These are phyloP conservation scores for Cyclotella baltica DNA, from an alignment of 108 stramenopile species.

Conservation along the genomic window DNA sequence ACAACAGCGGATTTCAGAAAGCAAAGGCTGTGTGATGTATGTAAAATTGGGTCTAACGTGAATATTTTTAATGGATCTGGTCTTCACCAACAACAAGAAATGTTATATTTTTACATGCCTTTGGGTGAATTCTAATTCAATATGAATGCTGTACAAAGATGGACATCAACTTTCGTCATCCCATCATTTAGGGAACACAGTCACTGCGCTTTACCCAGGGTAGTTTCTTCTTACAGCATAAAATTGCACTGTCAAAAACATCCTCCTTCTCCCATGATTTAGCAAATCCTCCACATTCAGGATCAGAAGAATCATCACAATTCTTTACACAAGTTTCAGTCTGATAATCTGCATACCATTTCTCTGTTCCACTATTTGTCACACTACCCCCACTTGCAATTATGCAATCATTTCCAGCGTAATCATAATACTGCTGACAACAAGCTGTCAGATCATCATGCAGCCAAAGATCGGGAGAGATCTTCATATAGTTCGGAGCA, in stretches of 20 bases:
- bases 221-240: slow-evolving; percentile 16
- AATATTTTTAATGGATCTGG: too few relatives aligned
- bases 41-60: too few relatives aligned
- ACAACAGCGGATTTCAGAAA: too few relatives aligned
- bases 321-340: slow-evolving; percentile 13
- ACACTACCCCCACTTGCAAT: slow-evolving; percentile 15
- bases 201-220: neutral
- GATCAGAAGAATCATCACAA: slow-evolving; percentile 14
- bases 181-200: neutral
- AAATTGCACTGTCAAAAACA: neutral
- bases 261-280: slow-evolving; percentile 11
- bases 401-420: neutral
- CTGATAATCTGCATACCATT: slow-evolving; percentile 22
- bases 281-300: slow-evolving; percentile 27
- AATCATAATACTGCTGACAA: slow-evolving; percentile 17
- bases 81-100: too few relatives aligned
- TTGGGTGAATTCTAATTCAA: too few relatives aligned
- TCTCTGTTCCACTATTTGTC: neutral
- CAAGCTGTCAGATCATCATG: slow-evolving; percentile 7
- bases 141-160: too few relatives aligned
- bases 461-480: slow-evolving; percentile 12
- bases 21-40: too few relatives aligned
- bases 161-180: too few relatives aligned
- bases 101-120: too few relatives aligned
- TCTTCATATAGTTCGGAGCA: slow-evolving; percentile 21